Base-by-base conservation (phyloP, 805 yeast genomes). In the Wickerhamomyces tratensis region DNA sequence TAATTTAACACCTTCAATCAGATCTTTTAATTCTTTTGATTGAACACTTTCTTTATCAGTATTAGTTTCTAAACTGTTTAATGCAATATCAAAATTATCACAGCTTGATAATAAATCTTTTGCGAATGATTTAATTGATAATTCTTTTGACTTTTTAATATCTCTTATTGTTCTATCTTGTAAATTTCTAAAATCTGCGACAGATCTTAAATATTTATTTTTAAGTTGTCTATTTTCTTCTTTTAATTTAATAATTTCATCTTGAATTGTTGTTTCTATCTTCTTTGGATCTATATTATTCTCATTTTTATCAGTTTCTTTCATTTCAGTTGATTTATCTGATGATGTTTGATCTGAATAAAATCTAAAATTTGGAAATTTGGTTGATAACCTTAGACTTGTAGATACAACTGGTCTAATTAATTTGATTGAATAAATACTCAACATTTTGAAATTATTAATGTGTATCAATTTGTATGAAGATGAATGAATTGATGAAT, bases 1-100 rank as follows among this genome's bases (percentile, higher is more conserved):
- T 69, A 72, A 66, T 46, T 65, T 65, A 34, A 72, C 76, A 52
- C 78, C 78, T 30, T 72, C 76, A 45, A 68, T 66, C 48, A 72
- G 61, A 56, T 68, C 71, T 48, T 68, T 68, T 43, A 72, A 67
- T 54, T 70, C 76, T 25, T 50, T 54, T 40, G 59, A 59, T 25
- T 33, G 35, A 2, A 33, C 15, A 29, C 31, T 29, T 29, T 29
- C 31, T 11, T 29, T 29, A 46, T 52, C 50, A 44, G 51, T 51
- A 27, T 46, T 51, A 2, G 51, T 43, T 39, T 51, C 53, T 33
- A 56, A 42, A 5, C 58, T 50, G 42, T 48, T 52, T 40, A 56
- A 38, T 12, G 59, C 61, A 35, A 55, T 56, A 40, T 56, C 59
- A 39, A 56, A 56, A 43, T 58, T 56, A 46, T 56, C 61, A 29